phyloP scores from a whole-genome alignment of 768 basidiomycete species.

The Russula compacta region DNA sequence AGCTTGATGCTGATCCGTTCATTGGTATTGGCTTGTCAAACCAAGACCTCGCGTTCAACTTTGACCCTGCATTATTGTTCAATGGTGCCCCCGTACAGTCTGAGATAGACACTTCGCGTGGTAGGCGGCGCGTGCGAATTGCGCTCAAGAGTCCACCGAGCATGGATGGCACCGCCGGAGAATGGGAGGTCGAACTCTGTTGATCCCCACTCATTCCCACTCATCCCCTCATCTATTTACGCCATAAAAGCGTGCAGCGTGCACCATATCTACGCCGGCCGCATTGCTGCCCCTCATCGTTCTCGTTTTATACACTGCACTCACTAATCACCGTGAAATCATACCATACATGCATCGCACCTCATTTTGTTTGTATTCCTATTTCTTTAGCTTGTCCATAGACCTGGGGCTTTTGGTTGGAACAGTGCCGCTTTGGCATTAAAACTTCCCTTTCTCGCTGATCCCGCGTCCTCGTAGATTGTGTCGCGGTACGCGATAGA shows the following conservation, averaged over 20 bases:
- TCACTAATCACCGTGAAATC: constrained; percentile 15
- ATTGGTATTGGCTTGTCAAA: constrained; percentile 40
- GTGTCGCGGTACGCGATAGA: neutral
- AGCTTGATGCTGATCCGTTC: constrained; percentile 42
- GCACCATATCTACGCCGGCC: neutral
- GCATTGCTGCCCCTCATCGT: constrained; percentile 6
- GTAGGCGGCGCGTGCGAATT: constrained; percentile 52
- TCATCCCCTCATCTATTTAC: constrained; percentile 11
- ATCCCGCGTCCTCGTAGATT: neutral
- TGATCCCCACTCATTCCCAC: constrained; percentile 23
- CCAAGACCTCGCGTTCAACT: constrained; percentile 30
- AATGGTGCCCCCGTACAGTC: constrained; percentile 33
- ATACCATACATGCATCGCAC: constrained; percentile 12
- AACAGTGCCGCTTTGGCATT: neutral
- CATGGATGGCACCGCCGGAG: constrained; percentile 57
- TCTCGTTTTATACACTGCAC: constrained; percentile 5
- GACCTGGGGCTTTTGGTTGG: constrained; percentile 17
- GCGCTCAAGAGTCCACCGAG: constrained; percentile 57
- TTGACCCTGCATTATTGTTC: constrained; percentile 26
- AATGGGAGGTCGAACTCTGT: constrained; percentile 73
- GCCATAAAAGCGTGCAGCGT: constrained; percentile 8
- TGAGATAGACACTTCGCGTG: constrained; percentile 24
- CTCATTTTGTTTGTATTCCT: constrained; percentile 14
- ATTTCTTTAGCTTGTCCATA: constrained; percentile 10
- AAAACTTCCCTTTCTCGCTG: neutral